phyloP scores from a whole-genome alignment of 495 filamentous ascomycete species.

The Aspergillus sclerotioniger region DNA sequence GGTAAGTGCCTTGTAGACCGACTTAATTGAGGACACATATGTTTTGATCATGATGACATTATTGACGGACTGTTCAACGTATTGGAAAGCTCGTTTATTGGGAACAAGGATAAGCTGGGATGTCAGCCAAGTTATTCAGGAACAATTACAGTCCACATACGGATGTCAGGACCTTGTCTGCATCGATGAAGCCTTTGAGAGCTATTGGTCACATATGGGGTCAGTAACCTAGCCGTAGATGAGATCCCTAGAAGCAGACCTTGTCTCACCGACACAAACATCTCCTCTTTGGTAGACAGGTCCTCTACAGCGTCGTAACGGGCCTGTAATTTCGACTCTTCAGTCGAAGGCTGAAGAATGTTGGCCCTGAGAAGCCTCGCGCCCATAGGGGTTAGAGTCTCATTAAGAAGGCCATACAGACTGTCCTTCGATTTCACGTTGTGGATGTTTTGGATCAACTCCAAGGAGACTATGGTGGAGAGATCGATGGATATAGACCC shows the following conservation, averaged over 20 bases:
- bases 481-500: conserved; percentile 94
- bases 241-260: conserved; percentile 30
- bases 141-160: conserved; percentile 16
- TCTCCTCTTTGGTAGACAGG: conserved; percentile 76
- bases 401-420: conserved; percentile 80
- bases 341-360: conserved; percentile 86
- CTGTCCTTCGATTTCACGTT: conserved; percentile 71
- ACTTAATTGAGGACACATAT: conserved; percentile 65
- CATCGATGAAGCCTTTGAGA: conserved; percentile 67
- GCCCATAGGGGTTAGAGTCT: conserved; percentile 86
- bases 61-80: conserved; percentile 77
- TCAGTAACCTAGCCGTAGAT: not conserved
- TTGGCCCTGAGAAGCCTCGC: conserved; percentile 74
- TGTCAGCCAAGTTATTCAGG: conserved; percentile 22
- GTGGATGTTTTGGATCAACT: conserved; percentile 85
- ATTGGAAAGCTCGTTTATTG: conserved; percentile 60
- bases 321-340: conserved; percentile 55
- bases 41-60: conserved; percentile 85
- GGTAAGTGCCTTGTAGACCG: conserved; percentile 65
- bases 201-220: conserved; percentile 37
- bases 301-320: conserved; percentile 86
- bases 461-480: conserved; percentile 77
- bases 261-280: conserved; percentile 76
- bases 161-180: conserved; percentile 38
- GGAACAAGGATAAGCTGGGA: conserved; percentile 65